Evolutionary conservation across 2,329 filamentous ascomycete species (phyloP), one percentile per base, ranked within the genome.

Genomic region (Pseudocercospora vitis): DNA sequence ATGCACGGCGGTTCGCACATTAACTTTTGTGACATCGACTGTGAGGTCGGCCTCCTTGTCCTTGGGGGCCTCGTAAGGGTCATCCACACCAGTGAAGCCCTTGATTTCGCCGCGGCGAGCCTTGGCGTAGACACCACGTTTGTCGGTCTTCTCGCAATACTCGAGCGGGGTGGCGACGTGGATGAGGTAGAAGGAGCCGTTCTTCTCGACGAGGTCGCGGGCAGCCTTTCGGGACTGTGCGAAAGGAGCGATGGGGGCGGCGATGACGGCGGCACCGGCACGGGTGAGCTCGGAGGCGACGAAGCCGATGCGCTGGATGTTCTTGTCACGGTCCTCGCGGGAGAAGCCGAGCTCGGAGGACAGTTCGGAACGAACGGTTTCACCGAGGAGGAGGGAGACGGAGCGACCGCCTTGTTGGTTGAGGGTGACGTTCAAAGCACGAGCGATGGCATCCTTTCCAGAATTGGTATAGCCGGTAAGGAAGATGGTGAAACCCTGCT

Each of bases 401-500:
- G 91, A 89, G 55, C 94, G 90, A 56, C 94, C 94, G 63, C 92
- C 91, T 76, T 96, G 91, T 80, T 99, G 92, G 82, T 97, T 97
- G 61, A 99, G 84, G 0, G 92, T 97, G 53, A 96, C 90, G 77
- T 99, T 94, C 58, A 99, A 82, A 35, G 94, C 94, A 65, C 94
- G 89, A 48, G 91, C 94, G 65, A 99, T 88, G 71, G 94, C 89
- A 75, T 97, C 92, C 80, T 99, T 99, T 75, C 94, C 94, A 55
- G 84, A 88, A 85, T 97, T 99, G 73, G 88, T 87, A 81, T 94
- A 96, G 57, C 94, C 94, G 2, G 94, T 97, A 62, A 99, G 81
- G 85, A 99, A 96, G 75, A 99, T 83, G 60, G 94, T 97, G 83
- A 99, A 99, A 61, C 94, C 94, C 80, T 99, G 95, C 70, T 87